A percentile compares a stretch with the other conserved stretches of the same genome.
phyloP scores from a whole-genome alignment of 805 yeast genomes.

The Pichia pseudocactophila region DNA sequence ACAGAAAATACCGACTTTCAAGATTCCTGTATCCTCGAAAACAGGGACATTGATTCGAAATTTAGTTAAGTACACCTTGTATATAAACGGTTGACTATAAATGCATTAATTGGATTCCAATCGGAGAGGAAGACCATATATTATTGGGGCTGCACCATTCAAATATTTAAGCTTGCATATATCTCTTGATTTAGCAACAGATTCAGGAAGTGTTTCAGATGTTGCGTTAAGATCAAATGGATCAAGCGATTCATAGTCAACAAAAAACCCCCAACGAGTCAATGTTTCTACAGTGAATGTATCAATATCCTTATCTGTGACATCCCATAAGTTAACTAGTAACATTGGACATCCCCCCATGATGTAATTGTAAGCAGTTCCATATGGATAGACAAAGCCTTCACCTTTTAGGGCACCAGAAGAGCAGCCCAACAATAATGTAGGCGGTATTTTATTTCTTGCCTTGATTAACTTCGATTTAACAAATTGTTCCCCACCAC shows the following conservation, averaged over 20 bases:
- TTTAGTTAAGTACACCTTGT: neutral
- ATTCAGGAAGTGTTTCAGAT: constrained; percentile 35
- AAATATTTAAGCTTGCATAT: constrained; percentile 61
- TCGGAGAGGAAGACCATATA: constrained; percentile 70
- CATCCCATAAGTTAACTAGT: constrained; percentile 90
- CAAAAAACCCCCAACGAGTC: constrained; percentile 55
- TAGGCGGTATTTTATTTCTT: constrained; percentile 41
- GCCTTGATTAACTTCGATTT: constrained; percentile 45
- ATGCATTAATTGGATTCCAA: neutral
- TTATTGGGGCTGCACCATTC: constrained; percentile 89
- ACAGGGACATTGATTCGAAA: neutral
- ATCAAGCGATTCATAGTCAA: constrained; percentile 20
- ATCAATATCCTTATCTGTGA: constrained; percentile 93
- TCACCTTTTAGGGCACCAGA: constrained; percentile 58
- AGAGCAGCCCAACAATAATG: constrained; percentile 79
- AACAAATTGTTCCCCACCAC: constrained; percentile 87
- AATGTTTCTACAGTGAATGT: constrained; percentile 56
- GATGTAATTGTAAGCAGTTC: constrained; percentile 69
- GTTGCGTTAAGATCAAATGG: constrained; percentile 13
- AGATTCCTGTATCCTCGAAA: too few species aligned
- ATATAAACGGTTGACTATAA: neutral
- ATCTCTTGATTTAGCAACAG: constrained; percentile 55
- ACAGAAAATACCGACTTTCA: too few species aligned
- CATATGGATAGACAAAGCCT: constrained; percentile 63
- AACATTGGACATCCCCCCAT: constrained; percentile 77